Evolutionary conservation across 371 early-diverging fungal species (phyloP).

Genomic region (Mortierella sp.): DNA sequence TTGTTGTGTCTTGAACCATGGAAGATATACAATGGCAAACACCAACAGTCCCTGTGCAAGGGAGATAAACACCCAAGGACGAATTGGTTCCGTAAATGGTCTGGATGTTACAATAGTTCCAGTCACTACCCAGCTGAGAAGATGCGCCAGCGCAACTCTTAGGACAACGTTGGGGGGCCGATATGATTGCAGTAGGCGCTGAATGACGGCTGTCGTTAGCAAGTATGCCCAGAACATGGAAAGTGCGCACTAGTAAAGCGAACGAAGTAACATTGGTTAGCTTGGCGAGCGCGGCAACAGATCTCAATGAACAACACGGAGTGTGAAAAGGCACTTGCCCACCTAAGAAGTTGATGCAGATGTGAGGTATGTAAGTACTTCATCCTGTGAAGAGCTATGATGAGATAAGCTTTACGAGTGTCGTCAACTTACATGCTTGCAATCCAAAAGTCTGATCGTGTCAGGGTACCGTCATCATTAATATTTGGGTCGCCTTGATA

Average conservation of each 20-base stretch:
- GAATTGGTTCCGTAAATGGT: slow-evolving; percentile 54
- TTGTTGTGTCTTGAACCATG: slow-evolving; percentile 55
- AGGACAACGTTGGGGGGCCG: slow-evolving; percentile 37
- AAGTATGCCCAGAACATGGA: slow-evolving; percentile 47
- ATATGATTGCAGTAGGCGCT: slow-evolving; percentile 40
- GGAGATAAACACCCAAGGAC: slow-evolving; percentile 51
- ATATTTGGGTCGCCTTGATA: background rate
- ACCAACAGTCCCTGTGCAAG: slow-evolving; percentile 57
- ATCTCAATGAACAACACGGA: background rate
- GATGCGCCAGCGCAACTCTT: slow-evolving; percentile 40
- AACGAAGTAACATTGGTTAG: background rate
- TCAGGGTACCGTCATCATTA: slow-evolving; percentile 13
- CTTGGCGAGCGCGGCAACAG: background rate
- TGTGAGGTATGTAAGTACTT: background rate
- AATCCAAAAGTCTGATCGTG: slow-evolving; percentile 61
- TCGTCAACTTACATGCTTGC: slow-evolving; percentile 63
- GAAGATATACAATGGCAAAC: slow-evolving; percentile 54
- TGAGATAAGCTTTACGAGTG: background rate
- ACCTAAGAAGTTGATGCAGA: slow-evolving; percentile 13
- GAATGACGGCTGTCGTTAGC: slow-evolving; percentile 40
- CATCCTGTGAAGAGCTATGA: background rate
- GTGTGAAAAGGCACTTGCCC: slow-evolving; percentile 29
- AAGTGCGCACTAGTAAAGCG: slow-evolving; percentile 54
- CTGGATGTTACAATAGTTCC: slow-evolving; percentile 26
- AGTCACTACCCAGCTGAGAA: slow-evolving; percentile 39